A percentile compares a stretch with the other conserved stretches of the same genome.
Evolutionary conservation across 1,139 yeast species (phyloP).

Genomic region (Scheffersomyces stambukii): DNA sequence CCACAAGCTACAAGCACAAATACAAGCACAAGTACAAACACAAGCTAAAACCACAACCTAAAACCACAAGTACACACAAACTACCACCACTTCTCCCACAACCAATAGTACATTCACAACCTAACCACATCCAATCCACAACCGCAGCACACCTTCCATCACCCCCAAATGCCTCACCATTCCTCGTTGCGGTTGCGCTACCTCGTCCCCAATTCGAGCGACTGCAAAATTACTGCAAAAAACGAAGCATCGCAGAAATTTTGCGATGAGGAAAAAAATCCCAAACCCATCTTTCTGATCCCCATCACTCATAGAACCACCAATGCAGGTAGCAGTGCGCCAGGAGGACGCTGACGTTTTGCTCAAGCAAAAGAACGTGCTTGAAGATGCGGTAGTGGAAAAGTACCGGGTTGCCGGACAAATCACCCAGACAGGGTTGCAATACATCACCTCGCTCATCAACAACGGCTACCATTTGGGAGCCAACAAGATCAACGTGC

Average conservation of each 20-base stretch:
- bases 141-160: too few relatives aligned
- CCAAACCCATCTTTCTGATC: constrained; percentile 1
- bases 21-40: too few relatives aligned
- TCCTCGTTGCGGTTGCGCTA: too few relatives aligned
- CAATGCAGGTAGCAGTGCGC: constrained; percentile 62
- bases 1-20: too few relatives aligned
- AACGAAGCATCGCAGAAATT: not conserved
- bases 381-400: constrained; percentile 59
- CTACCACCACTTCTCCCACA: too few relatives aligned
- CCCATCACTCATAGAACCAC: too few relatives aligned
- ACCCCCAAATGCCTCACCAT: not conserved
- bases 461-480: constrained; percentile 65
- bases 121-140: too few relatives aligned
- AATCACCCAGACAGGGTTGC: constrained; percentile 81
- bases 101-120: too few relatives aligned
- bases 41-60: too few relatives aligned
- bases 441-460: constrained; percentile 61
- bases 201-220: too few relatives aligned
- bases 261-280: constrained; percentile 9
- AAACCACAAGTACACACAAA: too few relatives aligned
- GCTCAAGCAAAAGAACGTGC: constrained; percentile 68
- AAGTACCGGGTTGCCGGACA: constrained; percentile 90
- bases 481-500: constrained; percentile 47
- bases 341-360: constrained; percentile 71
- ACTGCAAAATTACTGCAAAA: too few relatives aligned